Evolutionary conservation across 2,329 filamentous ascomycete species (phyloP).

Genomic region (Botrytis sinoallii): DNA sequence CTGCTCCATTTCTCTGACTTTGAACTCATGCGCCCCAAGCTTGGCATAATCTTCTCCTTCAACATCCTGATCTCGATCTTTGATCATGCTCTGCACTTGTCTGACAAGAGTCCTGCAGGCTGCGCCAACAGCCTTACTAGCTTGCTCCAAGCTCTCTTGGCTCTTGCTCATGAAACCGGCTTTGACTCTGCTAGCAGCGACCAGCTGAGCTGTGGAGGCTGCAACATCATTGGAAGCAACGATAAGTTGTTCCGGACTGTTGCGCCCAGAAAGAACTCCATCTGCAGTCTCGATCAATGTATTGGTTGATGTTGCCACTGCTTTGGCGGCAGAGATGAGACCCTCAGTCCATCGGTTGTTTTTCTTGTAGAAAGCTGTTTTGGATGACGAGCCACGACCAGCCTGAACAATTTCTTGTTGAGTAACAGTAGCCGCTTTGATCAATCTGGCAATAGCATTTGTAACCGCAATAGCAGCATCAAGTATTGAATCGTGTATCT

Average conservation of each 20-base stretch:
- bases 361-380: conserved; percentile 98
- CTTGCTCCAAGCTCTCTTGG: conserved; percentile 85
- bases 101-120: conserved; percentile 85
- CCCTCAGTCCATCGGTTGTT: conserved; percentile 99
- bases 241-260: conserved; percentile 94
- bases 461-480: conserved; percentile 92
- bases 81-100: conserved; percentile 93
- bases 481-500: conserved; percentile 92
- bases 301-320: conserved; percentile 89
- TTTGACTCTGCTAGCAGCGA: conserved; percentile 93
- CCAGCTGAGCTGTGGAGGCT: conserved; percentile 91
- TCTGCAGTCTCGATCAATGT: conserved; percentile 97
- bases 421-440: conserved; percentile 88
- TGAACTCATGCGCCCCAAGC: conserved; percentile 92
- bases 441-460: conserved; percentile 87
- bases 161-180: conserved; percentile 97
- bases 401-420: conserved; percentile 97
- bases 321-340: conserved; percentile 94
- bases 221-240: conserved; percentile 97
- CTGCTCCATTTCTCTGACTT: conserved; percentile 98
- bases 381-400: conserved; percentile 80
- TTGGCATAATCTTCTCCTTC: conserved; percentile 85
- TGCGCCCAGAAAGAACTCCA: conserved; percentile 86
- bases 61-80: conserved; percentile 76
- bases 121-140: conserved; percentile 86